Conservation (phyloP, 495 filamentous ascomycete genomes). For the Rostrohypoxylon terebratum region DNA sequence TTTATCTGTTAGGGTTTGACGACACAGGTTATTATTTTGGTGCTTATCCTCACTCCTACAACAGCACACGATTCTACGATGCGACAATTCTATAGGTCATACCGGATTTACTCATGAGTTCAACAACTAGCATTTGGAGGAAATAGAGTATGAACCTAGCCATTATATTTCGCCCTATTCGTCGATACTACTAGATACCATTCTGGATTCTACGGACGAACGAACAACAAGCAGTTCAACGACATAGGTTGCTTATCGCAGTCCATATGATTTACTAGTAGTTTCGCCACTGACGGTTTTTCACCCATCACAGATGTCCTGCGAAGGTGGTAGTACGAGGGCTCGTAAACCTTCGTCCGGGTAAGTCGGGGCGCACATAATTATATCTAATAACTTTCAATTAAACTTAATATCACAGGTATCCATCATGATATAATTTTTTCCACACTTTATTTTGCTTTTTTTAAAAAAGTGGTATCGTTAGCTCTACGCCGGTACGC, state of each 20-base stretch:
- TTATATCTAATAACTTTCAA: not conserved
- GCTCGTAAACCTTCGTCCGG: not conserved
- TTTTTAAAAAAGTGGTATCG: not conserved
- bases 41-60: not conserved
- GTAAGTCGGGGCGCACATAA: not conserved
- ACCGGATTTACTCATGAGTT: not conserved
- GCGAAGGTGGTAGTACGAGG: not conserved
- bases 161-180: not conserved
- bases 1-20: not conserved
- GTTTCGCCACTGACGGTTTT: too few species aligned
- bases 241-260: too few species aligned
- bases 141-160: not conserved
- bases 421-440: not conserved
- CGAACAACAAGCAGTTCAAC: too few species aligned
- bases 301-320: not conserved
- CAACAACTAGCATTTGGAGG: not conserved
- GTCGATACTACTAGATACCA: too few species aligned
- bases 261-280: too few species aligned
- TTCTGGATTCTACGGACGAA: too few species aligned
- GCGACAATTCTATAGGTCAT: not conserved
- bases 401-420: constrained; percentile 2
- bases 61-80: not conserved
- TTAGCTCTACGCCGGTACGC: not conserved
- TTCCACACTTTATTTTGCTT: not conserved
- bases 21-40: not conserved